Evolutionary conservation across 164 flowering plant genomes (phyloP).

Genomic region (Tetrastigma voinierianum): DNA sequence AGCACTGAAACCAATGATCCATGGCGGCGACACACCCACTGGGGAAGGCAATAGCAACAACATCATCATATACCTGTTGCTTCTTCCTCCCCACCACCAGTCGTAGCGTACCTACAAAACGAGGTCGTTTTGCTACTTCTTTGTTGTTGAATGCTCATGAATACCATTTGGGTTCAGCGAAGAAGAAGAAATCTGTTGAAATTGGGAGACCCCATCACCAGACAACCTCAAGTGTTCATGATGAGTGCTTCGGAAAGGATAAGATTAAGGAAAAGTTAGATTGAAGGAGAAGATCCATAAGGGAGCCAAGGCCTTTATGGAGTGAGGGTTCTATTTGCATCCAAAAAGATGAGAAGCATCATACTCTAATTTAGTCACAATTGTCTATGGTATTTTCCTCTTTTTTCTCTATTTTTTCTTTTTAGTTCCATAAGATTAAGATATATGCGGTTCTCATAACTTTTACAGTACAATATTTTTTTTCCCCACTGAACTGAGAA

Average conservation of each 20-base stretch:
- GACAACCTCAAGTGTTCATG: not conserved
- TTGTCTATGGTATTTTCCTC: constrained; percentile 55
- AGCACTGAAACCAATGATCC: not conserved
- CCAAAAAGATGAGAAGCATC: constrained; percentile 69
- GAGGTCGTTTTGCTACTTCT: not conserved
- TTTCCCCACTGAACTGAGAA: no score
- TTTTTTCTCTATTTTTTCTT: not conserved
- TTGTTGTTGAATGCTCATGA: not conserved
- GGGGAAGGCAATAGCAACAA: constrained; percentile 1
- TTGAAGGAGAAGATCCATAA: no score
- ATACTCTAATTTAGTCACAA: constrained; percentile 69
- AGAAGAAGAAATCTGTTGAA: not conserved
- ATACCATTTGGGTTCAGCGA: not conserved
- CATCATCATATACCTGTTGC: not conserved
- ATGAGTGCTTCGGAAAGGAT: not conserved
- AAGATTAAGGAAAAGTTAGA: no score
- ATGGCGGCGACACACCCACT: constrained; percentile 12
- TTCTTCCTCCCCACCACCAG: constrained; percentile 2
- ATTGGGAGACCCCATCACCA: constrained; percentile 2
- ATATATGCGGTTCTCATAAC: no score
- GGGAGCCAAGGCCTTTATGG: constrained; percentile 38
- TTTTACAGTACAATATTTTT: no score
- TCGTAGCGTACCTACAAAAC: not conserved
- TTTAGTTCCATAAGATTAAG: no score
- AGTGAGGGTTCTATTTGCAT: constrained; percentile 61